These are phyloP conservation scores for Passalora sequoiae DNA, from an alignment of 2,329 filamentous ascomycete genomes.

Conservation along the genomic window DNA sequence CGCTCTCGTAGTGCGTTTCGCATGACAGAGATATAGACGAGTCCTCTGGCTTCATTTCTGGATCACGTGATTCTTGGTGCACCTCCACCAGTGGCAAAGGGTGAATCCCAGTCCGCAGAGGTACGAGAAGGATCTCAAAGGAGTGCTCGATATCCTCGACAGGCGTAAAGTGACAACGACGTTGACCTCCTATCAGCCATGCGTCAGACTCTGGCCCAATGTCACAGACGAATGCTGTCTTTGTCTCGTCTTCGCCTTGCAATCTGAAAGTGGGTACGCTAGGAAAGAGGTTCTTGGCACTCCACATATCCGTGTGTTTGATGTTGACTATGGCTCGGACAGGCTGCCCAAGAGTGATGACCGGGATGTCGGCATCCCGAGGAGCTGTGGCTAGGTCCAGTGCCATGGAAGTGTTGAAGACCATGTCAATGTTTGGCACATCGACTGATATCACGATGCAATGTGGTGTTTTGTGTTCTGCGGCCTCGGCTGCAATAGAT, in stretches of 20 bases:
- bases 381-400: conserved; percentile 18
- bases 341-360: conserved; percentile 59
- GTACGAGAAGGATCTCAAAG: conserved; percentile 71
- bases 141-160: conserved; percentile 27
- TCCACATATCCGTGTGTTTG: conserved; percentile 53
- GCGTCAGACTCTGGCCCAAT: conserved; percentile 66
- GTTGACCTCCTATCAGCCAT: conserved; percentile 80
- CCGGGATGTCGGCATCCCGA: conserved; percentile 25
- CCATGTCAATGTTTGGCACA: conserved; percentile 73
- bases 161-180: conserved; percentile 69
- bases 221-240: conserved; percentile 71
- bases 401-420: conserved; percentile 70
- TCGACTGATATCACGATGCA: conserved; percentile 86
- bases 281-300: conserved; percentile 45
- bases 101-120: conserved; percentile 71
- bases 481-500: conserved; percentile 24
- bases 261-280: conserved; percentile 20
- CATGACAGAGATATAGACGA: conserved; percentile 45
- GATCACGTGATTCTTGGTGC: conserved; percentile 50
- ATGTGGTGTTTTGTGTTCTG: conserved; percentile 21
- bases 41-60: conserved; percentile 23
- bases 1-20: conserved; percentile 75
- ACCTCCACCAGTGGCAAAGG: conserved; percentile 76
- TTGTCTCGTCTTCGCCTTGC: conserved; percentile 13
- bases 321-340: conserved; percentile 58